Evolutionary conservation across 2,329 filamentous ascomycete species (phyloP), one percentile per base, ranked within the genome.

Genomic region (Alternaria sp.): DNA sequence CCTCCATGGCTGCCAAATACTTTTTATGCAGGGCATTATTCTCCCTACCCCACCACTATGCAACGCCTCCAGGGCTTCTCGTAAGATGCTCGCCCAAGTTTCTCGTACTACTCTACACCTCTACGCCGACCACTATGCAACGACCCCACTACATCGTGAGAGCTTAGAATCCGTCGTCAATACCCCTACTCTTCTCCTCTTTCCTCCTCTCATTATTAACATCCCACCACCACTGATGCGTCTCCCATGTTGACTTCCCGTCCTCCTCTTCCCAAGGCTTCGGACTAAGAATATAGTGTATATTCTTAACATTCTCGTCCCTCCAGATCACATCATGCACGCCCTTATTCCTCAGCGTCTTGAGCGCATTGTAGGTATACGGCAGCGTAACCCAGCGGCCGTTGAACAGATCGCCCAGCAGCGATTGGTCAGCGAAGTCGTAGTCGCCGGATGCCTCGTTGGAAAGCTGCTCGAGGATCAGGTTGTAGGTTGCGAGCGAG

Each of bases 231-330:
- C 87, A 89, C 61, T 79, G 78, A 77, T 87, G 82, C 36, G 81
- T 83, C 66, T 84, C 83, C 62, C 87, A 82, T 56, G 79, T 73
- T 59, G 76, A 77, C 69, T 81, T 77, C 9, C 77, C 80, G 13
- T 77, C 71, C 57, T 77, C 81, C 76, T 89, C 86, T 64, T 89
- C 86, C 88, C 88, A 90, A 4, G 88, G 88, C 79, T 90, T 90
- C 30, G 87, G 87, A 54, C 82, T 85, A 59, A 90, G 72, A 44
- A 90, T 85, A 69, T 88, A 89, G 74, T 90, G 88, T 11, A 89
- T 80, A 68, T 89, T 89, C 80, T 89, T 89, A 19, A 89, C 85
- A 68, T 83, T 74, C 17, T 85, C 83, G 65, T 90, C 87, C 62
- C 83, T 79, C 88, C 88, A 90, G 59, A 90, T 89, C 26, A 81